phyloP scores from a whole-genome alignment of 2,329 filamentous ascomycete species.

The Chaetomium sp. region DNA sequence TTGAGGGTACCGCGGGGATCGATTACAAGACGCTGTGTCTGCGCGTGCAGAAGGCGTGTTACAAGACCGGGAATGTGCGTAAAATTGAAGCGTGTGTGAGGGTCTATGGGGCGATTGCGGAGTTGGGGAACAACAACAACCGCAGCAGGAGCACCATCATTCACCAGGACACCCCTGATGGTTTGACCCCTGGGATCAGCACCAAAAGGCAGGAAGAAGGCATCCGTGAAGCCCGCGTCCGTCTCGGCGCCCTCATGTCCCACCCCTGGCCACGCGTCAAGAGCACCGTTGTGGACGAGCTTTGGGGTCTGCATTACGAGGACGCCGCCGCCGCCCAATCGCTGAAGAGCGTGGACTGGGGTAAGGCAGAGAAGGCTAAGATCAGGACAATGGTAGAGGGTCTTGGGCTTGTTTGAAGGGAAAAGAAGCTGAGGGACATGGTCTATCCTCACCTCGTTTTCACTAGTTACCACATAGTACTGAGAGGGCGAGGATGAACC shows the following conservation, averaged over 20 bases:
- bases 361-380: slow-evolving; percentile 42
- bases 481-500: no score
- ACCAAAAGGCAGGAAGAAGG: slow-evolving; percentile 36
- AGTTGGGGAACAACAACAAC: slow-evolving; percentile 24
- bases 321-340: slow-evolving; percentile 26
- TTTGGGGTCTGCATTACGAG: slow-evolving; percentile 42
- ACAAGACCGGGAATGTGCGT: slow-evolving; percentile 73
- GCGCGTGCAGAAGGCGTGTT: slow-evolving; percentile 69
- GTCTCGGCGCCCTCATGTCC: slow-evolving; percentile 64
- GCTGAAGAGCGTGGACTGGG: slow-evolving; percentile 53
- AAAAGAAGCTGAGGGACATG: background rate
- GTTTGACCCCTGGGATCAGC: background rate
- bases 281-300: slow-evolving; percentile 51
- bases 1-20: slow-evolving; percentile 31
- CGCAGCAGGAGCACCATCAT: slow-evolving; percentile 7
- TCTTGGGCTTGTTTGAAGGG: slow-evolving; percentile 29
- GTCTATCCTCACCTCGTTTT: no score
- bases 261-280: slow-evolving; percentile 78
- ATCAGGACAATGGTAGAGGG: slow-evolving; percentile 38
- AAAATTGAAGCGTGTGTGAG: slow-evolving; percentile 76
- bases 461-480: no score
- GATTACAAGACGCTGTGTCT: slow-evolving; percentile 57
- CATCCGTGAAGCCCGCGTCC: slow-evolving; percentile 52
- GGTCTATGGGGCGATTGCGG: slow-evolving; percentile 66
- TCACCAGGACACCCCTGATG: slow-evolving; percentile 13